Conservation (phyloP, 495 filamentous ascomycete genomes). For the Parmelia sp. region DNA sequence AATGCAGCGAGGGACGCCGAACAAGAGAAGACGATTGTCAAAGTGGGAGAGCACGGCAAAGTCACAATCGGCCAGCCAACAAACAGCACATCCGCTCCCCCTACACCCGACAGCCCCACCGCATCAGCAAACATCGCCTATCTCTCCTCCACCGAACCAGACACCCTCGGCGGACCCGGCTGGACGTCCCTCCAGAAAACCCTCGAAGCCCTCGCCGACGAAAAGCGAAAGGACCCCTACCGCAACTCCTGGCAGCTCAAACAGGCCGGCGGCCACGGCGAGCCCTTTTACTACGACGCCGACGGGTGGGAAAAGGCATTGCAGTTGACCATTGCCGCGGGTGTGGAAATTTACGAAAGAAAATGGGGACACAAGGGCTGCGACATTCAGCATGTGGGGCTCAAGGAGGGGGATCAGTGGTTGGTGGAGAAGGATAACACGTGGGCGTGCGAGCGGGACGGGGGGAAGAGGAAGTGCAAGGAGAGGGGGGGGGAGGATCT, state of each 20-base stretch:
- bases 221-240: conserved; percentile 28
- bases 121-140: conserved; percentile 15
- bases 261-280: conserved; percentile 53
- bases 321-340: conserved; percentile 46
- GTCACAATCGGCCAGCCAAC: not conserved
- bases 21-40: conserved; percentile 7
- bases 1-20: not conserved
- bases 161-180: conserved; percentile 14
- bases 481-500: conserved; percentile 3
- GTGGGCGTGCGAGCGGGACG: not conserved
- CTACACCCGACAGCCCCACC: conserved; percentile 2
- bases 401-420: conserved; percentile 48
- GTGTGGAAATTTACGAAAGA: conserved; percentile 43
- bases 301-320: conserved; percentile 49
- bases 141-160: conserved; percentile 17
- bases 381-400: conserved; percentile 37
- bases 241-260: conserved; percentile 55
- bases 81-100: conserved; percentile 3
- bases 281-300: conserved; percentile 52
- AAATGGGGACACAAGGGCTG: conserved; percentile 57
- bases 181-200: conserved; percentile 28
- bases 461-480: conserved; percentile 12
- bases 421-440: conserved; percentile 36
- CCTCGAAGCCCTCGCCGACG: conserved; percentile 39
- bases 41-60: conserved; percentile 10